Evolutionary conservation across 2,329 filamentous ascomycete species (phyloP), one percentile per base, ranked within the genome.

Genomic region (Lachnellula willkommii): DNA sequence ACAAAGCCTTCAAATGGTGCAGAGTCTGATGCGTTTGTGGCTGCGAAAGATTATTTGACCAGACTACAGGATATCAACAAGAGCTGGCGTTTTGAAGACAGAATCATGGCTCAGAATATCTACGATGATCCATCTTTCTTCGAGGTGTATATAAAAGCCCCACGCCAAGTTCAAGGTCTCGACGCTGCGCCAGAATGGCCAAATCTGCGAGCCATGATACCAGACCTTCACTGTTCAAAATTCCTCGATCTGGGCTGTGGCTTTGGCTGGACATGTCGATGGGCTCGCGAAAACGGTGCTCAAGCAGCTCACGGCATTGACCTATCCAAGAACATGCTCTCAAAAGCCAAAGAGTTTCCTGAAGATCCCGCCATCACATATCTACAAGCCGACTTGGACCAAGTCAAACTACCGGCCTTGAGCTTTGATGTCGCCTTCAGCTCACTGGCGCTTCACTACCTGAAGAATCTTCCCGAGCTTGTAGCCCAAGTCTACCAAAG

Each of bases 371-470:
- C 42, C 2, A 70, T 74, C 52, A 61, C 56, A 5, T 75, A 71
- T 56, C 55, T 64, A 47, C 64, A 66, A 40, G 70, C 64, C 7
- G 70, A 74, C 57, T 62, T 75, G 5, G 71, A 75, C 47, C 52
- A 63, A 17, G 46, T 71, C 17, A 60, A 57, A 35, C 60, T 73
- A 32, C 60, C 56, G 7, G 43, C 87, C 4, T 80, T 83, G 60
- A 83, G 84, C 2, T 96, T 96, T 71, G 90, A 96, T 68, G 82
- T 95, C 7, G 89, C 95, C 11, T 77, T 97, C 62, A 95, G 89
- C 68, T 94, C 87, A 53, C 75, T 95, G 54, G 90, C 88, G 54
- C 75, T 97, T 68, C 93, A 97, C 73, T 97, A 94, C 91, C 86
- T 96, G 76, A 96, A 96, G 70, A 89, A 96, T 70, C 81, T 97